Base-by-base conservation (phyloP, 208 protist genomes). In the Wallacemonas rigidus region DNA sequence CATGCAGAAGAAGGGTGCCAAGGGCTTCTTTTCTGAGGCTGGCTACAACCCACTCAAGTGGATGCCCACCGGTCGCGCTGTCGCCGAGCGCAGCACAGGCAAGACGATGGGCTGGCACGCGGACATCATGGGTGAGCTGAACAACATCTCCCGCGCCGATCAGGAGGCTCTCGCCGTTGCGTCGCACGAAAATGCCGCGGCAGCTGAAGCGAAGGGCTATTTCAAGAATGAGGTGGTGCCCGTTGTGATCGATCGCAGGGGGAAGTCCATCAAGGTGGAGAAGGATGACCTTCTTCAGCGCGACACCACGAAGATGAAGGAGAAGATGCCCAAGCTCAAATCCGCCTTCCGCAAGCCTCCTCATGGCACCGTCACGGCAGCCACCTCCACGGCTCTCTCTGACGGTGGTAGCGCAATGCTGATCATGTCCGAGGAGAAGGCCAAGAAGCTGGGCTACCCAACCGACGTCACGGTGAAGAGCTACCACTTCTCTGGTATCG, bases 61-160 rank as follows among this genome's bases (percentile, higher is more conserved):
- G 93, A 57, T 96, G 5, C 93, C 93, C 36, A 81, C 67, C 9
- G 76, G 73, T 15, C 71, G 79, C 41, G 76, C 73, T 3, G 61
- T 91, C 43, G 87, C 88, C 2, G 91, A 97, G 71, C 75, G 91
- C 35, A 93, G 81, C 60, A 96, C 93, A 1, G 93, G 93, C 0
- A 95, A 93, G 69, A 94, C 90, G 36, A 97, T 97, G 93, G 93
- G 93, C 35, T 97, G 82, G 78, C 91, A 96, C 74, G 83, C 84
- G 1, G 91, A 97, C 51, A 62, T 94, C 35, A 97, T 96, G 51
- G 91, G 61, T 0, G 93, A 97, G 70, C 69, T 94, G 38, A 92
- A 93, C 73, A 72, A 79, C 11, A 87, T 97, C 38, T 67, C 80
- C 26, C 77, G 93, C 39, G 77, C 65, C 15, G 83, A 80, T 40